A percentile compares a stretch with the other conserved stretches of the same genome.
phyloP scores from a whole-genome alignment of 2,329 filamentous ascomycete species.

The Diaporthe nobilis region DNA sequence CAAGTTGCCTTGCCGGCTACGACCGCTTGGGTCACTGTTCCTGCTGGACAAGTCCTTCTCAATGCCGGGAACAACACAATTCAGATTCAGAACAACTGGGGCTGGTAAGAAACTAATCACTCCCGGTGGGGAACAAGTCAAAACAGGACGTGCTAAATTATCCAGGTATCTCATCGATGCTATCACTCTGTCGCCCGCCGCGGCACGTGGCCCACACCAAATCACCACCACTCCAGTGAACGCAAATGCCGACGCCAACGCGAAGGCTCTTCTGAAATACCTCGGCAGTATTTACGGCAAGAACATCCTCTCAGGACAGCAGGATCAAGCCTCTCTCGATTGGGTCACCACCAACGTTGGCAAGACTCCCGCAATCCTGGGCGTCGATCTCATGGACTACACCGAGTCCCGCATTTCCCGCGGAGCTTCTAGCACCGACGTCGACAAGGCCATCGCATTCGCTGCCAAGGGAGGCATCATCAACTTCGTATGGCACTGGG shows the following conservation, averaged over 20 bases:
- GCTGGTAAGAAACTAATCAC: not conserved
- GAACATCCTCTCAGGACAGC: slow-evolving; percentile 63
- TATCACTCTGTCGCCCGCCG: slow-evolving; percentile 51
- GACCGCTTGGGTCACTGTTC: slow-evolving; percentile 11
- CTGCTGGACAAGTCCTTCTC: slow-evolving; percentile 10
- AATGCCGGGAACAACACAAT: slow-evolving; percentile 13
- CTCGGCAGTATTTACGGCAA: slow-evolving; percentile 47
- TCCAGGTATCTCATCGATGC: slow-evolving; percentile 50
- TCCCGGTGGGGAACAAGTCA: rapidly evolving
- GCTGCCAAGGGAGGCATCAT: slow-evolving; percentile 60
- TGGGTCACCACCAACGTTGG: slow-evolving; percentile 61
- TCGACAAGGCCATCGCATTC: slow-evolving; percentile 63
- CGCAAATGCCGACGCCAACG: slow-evolving; percentile 52
- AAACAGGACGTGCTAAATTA: not conserved
- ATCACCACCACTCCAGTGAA: slow-evolving; percentile 48
- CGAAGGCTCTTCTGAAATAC: slow-evolving; percentile 57
- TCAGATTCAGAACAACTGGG: slow-evolving; percentile 24
- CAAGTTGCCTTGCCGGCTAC: slow-evolving; percentile 18
- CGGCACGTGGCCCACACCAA: slow-evolving; percentile 1
- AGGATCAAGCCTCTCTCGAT: slow-evolving; percentile 58
- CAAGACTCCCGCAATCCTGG: slow-evolving; percentile 62
- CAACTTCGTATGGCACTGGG: slow-evolving; percentile 65
- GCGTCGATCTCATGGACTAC: slow-evolving; percentile 65
- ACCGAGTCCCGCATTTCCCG: slow-evolving; percentile 59
- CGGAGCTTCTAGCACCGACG: slow-evolving; percentile 56